These are phyloP conservation scores for Ophiostoma sp. DNA, from an alignment of 2,329 filamentous ascomycete genomes.

Conservation along the genomic window DNA sequence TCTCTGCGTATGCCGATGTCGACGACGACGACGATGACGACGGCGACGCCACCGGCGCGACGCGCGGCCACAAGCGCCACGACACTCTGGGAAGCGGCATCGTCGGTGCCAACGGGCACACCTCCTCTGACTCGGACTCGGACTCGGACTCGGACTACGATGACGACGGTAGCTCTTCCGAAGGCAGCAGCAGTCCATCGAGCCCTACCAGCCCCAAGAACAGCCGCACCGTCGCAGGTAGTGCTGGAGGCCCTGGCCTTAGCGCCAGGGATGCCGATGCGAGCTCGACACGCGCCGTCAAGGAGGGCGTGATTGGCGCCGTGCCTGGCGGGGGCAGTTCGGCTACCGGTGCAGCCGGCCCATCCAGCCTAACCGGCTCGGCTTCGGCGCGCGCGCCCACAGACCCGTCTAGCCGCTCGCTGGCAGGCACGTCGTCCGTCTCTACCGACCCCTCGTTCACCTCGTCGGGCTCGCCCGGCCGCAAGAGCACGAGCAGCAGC, in stretches of 20 bases:
- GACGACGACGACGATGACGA: conserved; percentile 28
- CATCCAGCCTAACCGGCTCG: not conserved
- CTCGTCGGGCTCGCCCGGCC: conserved; percentile 30
- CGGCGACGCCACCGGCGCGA: not conserved
- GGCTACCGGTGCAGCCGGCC: not conserved
- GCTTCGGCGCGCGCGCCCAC: not conserved
- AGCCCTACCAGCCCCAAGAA: not conserved
- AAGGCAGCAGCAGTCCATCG: not conserved
- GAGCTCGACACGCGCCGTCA: not conserved
- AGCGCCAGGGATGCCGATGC: conserved; percentile 16
- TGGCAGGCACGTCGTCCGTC: not conserved
- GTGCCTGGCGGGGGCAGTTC: not conserved
- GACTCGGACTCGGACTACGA: conserved; percentile 1
- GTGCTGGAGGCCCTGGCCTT: not conserved
- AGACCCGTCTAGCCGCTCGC: not conserved
- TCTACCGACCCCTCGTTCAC: conserved; percentile 11
- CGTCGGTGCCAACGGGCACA: conserved; percentile 10
- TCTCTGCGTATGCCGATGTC: conserved; percentile 29
- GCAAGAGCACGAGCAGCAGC: conserved; percentile 32
- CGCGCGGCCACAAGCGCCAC: conserved; percentile 18
- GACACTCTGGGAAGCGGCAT: conserved; percentile 9
- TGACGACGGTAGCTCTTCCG: not conserved
- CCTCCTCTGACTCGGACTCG: not conserved
- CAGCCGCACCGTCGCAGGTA: not conserved
- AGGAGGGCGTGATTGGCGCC: not conserved